Percentiles rank a stretch among this genome's conserved stretches.
Conservation (phyloP, 345 rosid genomes). For the Populus ilicifolia region DNA sequence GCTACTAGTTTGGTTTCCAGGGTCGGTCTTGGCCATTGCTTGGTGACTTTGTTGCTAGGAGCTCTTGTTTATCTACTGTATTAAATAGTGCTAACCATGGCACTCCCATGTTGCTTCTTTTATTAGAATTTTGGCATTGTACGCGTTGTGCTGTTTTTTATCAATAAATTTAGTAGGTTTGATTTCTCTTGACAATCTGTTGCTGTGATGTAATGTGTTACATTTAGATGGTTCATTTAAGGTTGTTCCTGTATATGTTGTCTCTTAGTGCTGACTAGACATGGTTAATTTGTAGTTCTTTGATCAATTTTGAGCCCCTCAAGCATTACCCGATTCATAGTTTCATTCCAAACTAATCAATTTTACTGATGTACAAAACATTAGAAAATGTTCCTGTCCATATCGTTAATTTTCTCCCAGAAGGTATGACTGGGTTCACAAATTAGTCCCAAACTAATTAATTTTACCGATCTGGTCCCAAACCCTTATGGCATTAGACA, state of each 20-base stretch:
- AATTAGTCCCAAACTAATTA: no score
- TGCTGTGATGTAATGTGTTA: background rate
- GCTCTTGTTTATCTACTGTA: conserved; percentile 8
- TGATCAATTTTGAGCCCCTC: background rate
- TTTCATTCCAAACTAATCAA: no score
- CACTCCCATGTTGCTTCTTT: background rate
- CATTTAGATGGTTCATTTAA: background rate
- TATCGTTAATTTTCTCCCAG: no score
- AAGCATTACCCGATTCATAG: no score
- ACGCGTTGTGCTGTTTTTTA: background rate
- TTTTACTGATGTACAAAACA: no score
- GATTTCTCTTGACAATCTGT: background rate
- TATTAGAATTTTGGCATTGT: background rate
- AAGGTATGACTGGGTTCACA: no score
- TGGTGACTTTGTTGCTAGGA: conserved; percentile 13
- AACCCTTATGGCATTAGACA: no score
- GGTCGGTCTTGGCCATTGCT: conserved; percentile 12
- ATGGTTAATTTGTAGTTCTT: background rate
- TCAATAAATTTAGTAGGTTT: background rate
- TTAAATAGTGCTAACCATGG: background rate
- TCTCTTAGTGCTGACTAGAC: no score
- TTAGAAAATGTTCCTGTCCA: no score
- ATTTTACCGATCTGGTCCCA: no score
- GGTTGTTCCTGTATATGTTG: background rate
- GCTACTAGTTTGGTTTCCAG: conserved; percentile 8